These are phyloP conservation scores for Microsporum ferrugineum DNA, from an alignment of 2,329 filamentous ascomycete genomes.

Conservation along the genomic window DNA sequence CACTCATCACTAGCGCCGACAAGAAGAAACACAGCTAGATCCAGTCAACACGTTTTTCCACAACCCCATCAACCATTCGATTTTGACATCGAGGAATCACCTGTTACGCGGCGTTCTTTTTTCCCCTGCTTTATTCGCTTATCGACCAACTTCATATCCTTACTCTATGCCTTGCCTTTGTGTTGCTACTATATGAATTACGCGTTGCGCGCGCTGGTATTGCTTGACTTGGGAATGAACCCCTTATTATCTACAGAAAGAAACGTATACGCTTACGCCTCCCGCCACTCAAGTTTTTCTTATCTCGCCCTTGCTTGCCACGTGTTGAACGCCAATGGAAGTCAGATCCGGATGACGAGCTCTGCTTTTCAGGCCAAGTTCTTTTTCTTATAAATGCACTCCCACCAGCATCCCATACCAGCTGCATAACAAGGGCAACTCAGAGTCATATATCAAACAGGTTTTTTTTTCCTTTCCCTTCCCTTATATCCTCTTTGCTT, in stretches of 20 bases:
- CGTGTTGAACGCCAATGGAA: neutral
- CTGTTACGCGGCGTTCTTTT: neutral
- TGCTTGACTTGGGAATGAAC: neutral
- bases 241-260: neutral
- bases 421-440: neutral
- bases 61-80: neutral
- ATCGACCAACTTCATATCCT: neutral
- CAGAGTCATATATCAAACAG: neutral
- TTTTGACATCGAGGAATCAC: too few relatives aligned
- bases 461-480: neutral
- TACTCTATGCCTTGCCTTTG: neutral
- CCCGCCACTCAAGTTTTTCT: neutral
- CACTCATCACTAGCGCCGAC: constrained; percentile 87
- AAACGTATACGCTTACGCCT: neutral
- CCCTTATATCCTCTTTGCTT: neutral
- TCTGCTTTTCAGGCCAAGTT: neutral
- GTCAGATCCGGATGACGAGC: neutral
- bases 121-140: neutral
- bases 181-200: constrained; percentile 3
- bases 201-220: neutral
- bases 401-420: neutral
- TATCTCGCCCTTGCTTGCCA: neutral
- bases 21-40: constrained; percentile 61
- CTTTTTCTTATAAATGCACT: neutral
- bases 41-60: neutral